Evolutionary conservation across 1,284 basidiomycete genomes (phyloP).

Genomic region (Malassezia cuniculi): DNA sequence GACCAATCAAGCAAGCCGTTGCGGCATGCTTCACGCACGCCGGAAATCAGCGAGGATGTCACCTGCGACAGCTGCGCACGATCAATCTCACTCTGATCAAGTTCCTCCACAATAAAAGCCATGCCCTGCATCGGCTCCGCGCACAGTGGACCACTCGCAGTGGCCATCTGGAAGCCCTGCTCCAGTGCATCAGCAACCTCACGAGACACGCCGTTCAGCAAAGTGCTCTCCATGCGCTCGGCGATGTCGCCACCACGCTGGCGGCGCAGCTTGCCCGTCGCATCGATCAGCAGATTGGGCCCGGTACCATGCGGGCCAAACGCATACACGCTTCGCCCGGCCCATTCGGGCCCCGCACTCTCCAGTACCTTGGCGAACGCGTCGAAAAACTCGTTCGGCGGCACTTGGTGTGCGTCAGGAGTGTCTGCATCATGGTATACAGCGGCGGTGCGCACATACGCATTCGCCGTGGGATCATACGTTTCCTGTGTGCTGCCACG

Average conservation of each 20-base stretch:
- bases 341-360: conserved; percentile 69
- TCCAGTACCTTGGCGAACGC: conserved; percentile 57
- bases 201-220: conserved; percentile 2
- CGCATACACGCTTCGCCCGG: conserved; percentile 64
- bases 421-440: conserved; percentile 17
- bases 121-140: conserved; percentile 88
- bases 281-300: conserved; percentile 72
- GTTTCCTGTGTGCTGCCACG: conserved; percentile 19
- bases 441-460: background rate
- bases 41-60: conserved; percentile 75
- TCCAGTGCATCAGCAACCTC: conserved; percentile 53
- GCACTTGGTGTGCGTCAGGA: conserved; percentile 21
- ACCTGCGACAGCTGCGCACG: conserved; percentile 55
- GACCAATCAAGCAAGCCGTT: conserved; percentile 91
- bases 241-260: background rate
- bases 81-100: conserved; percentile 52
- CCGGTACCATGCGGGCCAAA: conserved; percentile 82
- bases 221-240: conserved; percentile 1
- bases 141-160: conserved; percentile 83
- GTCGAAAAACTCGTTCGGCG: conserved; percentile 62
- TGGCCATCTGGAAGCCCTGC: conserved; percentile 86
- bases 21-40: conserved; percentile 74
- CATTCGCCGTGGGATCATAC: background rate
- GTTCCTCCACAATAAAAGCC: conserved; percentile 72
- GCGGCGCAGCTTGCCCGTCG: conserved; percentile 20